These are phyloP conservation scores for Nasturtium officinale DNA, from an alignment of 345 rosid species.

Conservation along the genomic window DNA sequence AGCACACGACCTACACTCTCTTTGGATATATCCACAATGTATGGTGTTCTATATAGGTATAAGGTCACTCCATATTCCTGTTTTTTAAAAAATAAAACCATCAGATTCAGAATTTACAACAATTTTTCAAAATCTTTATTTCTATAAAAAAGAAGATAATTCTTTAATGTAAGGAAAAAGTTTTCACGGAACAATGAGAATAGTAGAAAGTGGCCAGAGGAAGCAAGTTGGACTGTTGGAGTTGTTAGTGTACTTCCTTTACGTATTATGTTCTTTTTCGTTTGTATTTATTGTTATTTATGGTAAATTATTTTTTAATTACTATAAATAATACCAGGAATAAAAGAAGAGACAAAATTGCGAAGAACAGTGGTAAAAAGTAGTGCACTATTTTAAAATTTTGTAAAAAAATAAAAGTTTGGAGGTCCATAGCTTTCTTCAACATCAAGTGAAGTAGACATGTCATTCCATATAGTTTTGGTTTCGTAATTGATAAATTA, in stretches of 20 bases:
- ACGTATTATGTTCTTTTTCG: conserved; percentile 29
- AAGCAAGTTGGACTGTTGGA: conserved; percentile 33
- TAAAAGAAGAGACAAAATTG: background rate
- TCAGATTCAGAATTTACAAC: conserved; percentile 9
- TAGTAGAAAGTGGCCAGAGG: conserved; percentile 32
- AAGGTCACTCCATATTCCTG: conserved; percentile 84
- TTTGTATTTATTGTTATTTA: conserved; percentile 33
- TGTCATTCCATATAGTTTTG: conserved; percentile 27
- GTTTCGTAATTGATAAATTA: conserved; percentile 15
- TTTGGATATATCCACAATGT: conserved; percentile 69
- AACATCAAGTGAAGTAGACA: conserved; percentile 32
- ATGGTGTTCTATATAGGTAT: conserved; percentile 74
- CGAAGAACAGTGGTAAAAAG: conserved; percentile 18
- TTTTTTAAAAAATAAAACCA: background rate
- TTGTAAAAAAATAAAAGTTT: background rate
- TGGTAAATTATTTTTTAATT: background rate
- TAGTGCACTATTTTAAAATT: background rate
- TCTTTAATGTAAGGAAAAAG: conserved; percentile 3
- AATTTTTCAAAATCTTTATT: background rate
- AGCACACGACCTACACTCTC: conserved; percentile 69
- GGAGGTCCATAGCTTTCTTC: conserved; percentile 34
- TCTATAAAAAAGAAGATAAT: background rate
- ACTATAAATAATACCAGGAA: conserved; percentile 6
- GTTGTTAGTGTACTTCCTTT: conserved; percentile 40
- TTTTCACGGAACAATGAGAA: conserved; percentile 25